Percentiles rank a stretch among this genome's conserved stretches.
Evolutionary conservation across 495 filamentous ascomycete genomes (phyloP).

Genomic region (Rusavskia elegans): DNA sequence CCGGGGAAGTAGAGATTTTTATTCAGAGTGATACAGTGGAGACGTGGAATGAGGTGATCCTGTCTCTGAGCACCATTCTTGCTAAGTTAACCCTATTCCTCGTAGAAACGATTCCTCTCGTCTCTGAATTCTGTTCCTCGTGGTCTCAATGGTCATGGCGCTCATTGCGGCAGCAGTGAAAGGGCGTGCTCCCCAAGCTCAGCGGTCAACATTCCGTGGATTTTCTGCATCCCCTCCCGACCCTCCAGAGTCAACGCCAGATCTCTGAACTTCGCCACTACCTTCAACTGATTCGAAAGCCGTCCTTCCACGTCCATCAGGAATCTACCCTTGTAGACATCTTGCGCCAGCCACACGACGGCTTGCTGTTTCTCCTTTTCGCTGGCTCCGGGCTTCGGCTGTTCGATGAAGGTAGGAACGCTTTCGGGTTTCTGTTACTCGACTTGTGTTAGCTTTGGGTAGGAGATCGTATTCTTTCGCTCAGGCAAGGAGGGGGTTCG

Average conservation of each 20-base stretch:
- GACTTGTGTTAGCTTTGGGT: background rate
- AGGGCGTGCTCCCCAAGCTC: background rate
- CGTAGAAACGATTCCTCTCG: too few species aligned
- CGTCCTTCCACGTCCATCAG: background rate
- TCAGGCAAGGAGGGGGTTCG: background rate
- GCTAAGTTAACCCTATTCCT: background rate
- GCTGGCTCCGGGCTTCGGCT: background rate
- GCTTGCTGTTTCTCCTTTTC: background rate
- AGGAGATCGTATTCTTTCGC: background rate
- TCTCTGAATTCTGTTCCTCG: too few species aligned
- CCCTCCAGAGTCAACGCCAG: background rate
- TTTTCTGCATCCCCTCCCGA: background rate
- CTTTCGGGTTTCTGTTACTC: background rate
- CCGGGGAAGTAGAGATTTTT: background rate
- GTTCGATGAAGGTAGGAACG: background rate
- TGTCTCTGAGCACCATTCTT: background rate
- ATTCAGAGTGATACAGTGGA: too few species aligned
- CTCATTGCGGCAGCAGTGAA: background rate
- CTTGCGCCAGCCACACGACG: slow-evolving; percentile 3
- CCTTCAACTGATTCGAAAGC: background rate
- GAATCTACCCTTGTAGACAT: background rate
- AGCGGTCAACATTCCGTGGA: background rate
- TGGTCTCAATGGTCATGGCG: too few species aligned
- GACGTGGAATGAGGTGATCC: too few species aligned
- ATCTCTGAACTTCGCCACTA: background rate